Conservation (phyloP, 2,329 filamentous ascomycete species). For the Pseudopyricularia javanii region DNA sequence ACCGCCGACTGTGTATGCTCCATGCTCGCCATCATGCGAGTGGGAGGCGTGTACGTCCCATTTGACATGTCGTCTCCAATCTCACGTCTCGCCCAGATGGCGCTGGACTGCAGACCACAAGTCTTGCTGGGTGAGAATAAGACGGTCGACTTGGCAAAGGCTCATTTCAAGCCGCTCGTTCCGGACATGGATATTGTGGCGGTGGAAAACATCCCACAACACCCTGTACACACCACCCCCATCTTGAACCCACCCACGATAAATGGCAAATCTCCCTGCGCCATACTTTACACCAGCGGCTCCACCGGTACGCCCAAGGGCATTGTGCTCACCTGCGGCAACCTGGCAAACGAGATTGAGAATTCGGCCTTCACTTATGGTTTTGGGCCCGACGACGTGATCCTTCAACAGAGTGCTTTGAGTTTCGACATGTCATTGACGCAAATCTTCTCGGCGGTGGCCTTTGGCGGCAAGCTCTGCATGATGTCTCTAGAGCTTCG, state of each 20-base stretch:
- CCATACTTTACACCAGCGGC: slow-evolving; percentile 20
- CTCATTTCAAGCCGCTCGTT: not conserved
- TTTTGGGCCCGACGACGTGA: slow-evolving; percentile 8
- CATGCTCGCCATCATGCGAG: slow-evolving; percentile 25
- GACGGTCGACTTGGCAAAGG: not conserved
- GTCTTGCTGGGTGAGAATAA: not conserved
- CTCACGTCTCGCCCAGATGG: slow-evolving; percentile 17
- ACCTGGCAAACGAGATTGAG: slow-evolving; percentile 16
- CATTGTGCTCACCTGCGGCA: slow-evolving; percentile 18
- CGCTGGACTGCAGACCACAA: slow-evolving; percentile 2
- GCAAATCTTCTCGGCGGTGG: slow-evolving; percentile 22
- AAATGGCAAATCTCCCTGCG: not conserved
- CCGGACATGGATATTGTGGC: not conserved
- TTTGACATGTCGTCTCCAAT: slow-evolving; percentile 22
- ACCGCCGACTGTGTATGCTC: slow-evolving; percentile 19
- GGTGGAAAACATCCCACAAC: not conserved
- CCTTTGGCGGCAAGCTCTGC: slow-evolving; percentile 20
- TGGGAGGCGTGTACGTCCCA: slow-evolving; percentile 25
- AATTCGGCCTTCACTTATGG: slow-evolving; percentile 8
- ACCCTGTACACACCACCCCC: not conserved
- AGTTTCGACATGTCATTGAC: slow-evolving; percentile 18
- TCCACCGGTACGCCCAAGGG: slow-evolving; percentile 26
- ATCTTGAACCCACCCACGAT: not conserved
- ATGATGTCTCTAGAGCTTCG: slow-evolving; percentile 17
- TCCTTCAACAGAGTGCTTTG: slow-evolving; percentile 20